Base-by-base conservation (phyloP, 2,329 filamentous ascomycete genomes). In the Neonectria magnoliae region DNA sequence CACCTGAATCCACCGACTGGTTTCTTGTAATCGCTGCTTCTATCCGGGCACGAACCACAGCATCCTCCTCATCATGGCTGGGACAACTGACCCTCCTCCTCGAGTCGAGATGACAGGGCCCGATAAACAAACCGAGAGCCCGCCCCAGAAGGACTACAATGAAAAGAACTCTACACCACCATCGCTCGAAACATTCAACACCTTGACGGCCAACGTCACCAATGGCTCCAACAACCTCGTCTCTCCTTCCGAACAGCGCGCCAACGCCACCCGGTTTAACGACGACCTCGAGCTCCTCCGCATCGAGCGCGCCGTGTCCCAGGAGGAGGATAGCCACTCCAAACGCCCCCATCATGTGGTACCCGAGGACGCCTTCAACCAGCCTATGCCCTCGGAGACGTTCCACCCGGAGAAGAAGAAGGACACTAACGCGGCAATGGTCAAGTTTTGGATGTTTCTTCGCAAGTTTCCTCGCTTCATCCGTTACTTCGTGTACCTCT, bases 201-300 rank as follows among this genome's bases (percentile, higher is more conserved):
- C 73, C 5, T 63, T 76, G 18, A 73, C 69, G 36, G 67, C 68
- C 4, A 66, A 54, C 45, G 68, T 75, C 4, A 68, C 69, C 13
- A 66, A 74, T 42, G 65, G 64, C 27, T 69, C 71, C 11, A 67
- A 68, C 16, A 67, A 68, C 20, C 53, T 48, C 29, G 52, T 68
- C 31, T 76, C 76, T 3, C 74, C 76, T 1, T 67, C 71, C 1
- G 66, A 65, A 13, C 74, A 75, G 48, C 77, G 78, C 10, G 76
- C 76, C 41, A 75, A 80, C 48, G 75, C 74, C 29, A 77, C 71
- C 62, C 79, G 83, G 3, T 73, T 85, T 16, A 80, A 81, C 52
- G 84, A 86, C 58, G 82, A 85, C 54, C 78, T 86, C 16, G 84
- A 85, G 61, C 76, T 86, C 5, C 76, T 85, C 22, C 82, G 83